Conservation (phyloP, 83 land plant species). For the Picea abies region DNA sequence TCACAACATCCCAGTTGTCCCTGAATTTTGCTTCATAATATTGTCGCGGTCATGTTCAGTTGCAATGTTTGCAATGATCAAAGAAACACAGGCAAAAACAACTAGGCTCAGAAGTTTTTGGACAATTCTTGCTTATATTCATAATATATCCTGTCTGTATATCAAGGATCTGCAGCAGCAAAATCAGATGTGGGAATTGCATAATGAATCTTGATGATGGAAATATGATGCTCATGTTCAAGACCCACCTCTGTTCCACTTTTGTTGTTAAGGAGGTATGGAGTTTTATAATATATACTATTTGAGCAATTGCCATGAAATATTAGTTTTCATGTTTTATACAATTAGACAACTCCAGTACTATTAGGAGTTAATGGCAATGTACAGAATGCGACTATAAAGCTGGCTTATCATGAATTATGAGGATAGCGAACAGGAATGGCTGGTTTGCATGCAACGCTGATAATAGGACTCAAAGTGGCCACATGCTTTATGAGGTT, state of each 20-base stretch:
- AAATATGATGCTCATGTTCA: background rate
- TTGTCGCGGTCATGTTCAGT: too few relatives aligned
- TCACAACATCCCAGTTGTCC: too few relatives aligned
- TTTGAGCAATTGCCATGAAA: conserved; percentile 14
- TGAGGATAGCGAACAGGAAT: conserved; percentile 2
- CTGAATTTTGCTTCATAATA: too few relatives aligned
- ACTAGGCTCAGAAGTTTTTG: background rate
- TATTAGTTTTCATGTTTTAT: conserved; percentile 6
- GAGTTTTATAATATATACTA: conserved; percentile 10
- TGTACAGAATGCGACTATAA: conserved; percentile 7
- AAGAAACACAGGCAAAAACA: background rate
- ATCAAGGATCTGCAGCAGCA: conserved; percentile 6
- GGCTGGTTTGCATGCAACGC: conserved; percentile 6
- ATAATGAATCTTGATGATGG: conserved; percentile 11
- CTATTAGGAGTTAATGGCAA: background rate
- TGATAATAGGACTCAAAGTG: conserved; percentile 1
- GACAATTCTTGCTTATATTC: conserved; percentile 1
- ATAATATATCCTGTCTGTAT: conserved; percentile 6
- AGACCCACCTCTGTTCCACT: conserved; percentile 1
- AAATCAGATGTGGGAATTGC: conserved; percentile 10
- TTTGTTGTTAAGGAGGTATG: conserved; percentile 7
- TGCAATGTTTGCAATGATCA: background rate
- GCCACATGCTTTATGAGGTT: conserved; percentile 14
- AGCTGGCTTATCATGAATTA: conserved; percentile 6
- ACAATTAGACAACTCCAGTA: background rate